These are phyloP conservation scores for Clitopilus passeckerianus DNA, from an alignment of 768 basidiomycete species.

Conservation along the genomic window DNA sequence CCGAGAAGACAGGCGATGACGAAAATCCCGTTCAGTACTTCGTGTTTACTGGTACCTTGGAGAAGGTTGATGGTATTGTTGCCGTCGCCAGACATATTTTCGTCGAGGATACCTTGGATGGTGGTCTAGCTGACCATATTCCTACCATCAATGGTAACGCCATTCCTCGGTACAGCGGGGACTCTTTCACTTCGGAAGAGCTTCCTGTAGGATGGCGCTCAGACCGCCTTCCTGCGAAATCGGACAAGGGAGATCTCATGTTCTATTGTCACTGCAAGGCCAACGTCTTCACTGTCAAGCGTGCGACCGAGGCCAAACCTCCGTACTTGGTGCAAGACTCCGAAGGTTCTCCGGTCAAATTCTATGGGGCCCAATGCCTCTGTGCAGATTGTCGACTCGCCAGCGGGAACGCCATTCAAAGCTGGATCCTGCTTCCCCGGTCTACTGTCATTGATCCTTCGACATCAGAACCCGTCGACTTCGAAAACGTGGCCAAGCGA, in stretches of 20 bases:
- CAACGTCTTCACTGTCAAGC: constrained; percentile 19
- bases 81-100: constrained; percentile 17
- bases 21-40: constrained; percentile 11
- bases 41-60: constrained; percentile 21
- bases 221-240: constrained; percentile 1
- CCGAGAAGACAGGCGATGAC: constrained; percentile 5
- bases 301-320: constrained; percentile 19
- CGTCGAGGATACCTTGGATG: constrained; percentile 24
- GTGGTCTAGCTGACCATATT: constrained; percentile 23
- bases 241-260: constrained; percentile 8
- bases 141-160: constrained; percentile 9
- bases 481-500: constrained; percentile 8
- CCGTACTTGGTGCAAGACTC: constrained; percentile 9
- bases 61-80: constrained; percentile 18
- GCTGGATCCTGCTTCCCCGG: constrained; percentile 22
- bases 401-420: constrained; percentile 20
- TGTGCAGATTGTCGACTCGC: constrained; percentile 21
- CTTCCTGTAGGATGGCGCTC: constrained; percentile 17
- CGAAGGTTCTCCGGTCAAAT: constrained; percentile 15
- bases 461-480: constrained; percentile 9
- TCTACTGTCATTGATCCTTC: constrained; percentile 16
- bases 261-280: constrained; percentile 22
- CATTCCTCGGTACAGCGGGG: constrained; percentile 14
- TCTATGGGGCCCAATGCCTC: constrained; percentile 23
- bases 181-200: constrained; percentile 7